Conservation (phyloP, 176 grass and related monocot genomes). For the Paspalum vaginatum region DNA sequence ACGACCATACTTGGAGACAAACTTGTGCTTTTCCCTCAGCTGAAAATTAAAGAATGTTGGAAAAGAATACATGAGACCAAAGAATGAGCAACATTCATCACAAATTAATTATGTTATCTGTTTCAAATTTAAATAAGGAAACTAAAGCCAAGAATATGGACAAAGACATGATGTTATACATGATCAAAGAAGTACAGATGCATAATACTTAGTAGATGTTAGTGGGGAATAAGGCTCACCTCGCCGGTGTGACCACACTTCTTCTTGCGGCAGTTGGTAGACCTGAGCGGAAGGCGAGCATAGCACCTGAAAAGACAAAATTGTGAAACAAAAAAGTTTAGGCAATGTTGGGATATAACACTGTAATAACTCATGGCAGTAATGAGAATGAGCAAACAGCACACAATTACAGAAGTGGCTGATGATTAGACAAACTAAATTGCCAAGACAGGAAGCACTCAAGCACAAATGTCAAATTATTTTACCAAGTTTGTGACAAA, state of each 20-base stretch:
- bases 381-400: background rate
- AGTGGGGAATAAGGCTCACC: background rate
- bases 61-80: background rate
- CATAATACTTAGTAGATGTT: background rate
- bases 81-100: background rate
- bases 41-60: constrained; percentile 23
- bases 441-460: background rate
- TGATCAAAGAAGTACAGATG: background rate
- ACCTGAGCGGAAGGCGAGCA: constrained; percentile 29
- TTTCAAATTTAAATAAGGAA: background rate
- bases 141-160: background rate
- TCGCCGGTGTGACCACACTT: constrained; percentile 35
- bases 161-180: background rate
- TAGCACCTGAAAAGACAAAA: constrained; percentile 20
- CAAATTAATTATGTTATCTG: background rate
- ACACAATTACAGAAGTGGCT: background rate
- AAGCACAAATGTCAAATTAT: background rate
- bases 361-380: background rate
- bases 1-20: background rate
- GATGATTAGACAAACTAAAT: background rate
- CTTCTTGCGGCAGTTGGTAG: constrained; percentile 49
- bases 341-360: background rate
- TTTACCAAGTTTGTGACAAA: no score
- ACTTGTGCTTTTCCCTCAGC: constrained; percentile 44
- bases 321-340: background rate